These are phyloP conservation scores for Trypethelium eluteriae DNA, from an alignment of 495 filamentous ascomycete genomes.

Conservation along the genomic window DNA sequence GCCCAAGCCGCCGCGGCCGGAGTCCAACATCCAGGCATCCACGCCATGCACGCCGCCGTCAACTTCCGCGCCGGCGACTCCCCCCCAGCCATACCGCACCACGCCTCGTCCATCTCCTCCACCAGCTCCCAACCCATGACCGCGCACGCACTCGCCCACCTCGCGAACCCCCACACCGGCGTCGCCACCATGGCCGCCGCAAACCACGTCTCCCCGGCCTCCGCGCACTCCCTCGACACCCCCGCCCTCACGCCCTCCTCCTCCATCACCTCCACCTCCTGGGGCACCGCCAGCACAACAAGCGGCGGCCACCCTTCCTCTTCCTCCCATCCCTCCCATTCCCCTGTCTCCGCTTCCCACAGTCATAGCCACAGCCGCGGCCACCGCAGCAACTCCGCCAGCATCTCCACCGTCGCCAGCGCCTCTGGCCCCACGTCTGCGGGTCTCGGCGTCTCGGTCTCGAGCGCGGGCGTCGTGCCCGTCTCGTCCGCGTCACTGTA, in stretches of 20 bases:
- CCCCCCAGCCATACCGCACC: constrained; percentile 47
- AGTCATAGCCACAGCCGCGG: constrained; percentile 40
- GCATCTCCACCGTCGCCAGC: constrained; percentile 14
- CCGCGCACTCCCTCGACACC: constrained; percentile 49
- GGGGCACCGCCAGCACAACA: constrained; percentile 34
- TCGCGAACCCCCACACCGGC: constrained; percentile 54
- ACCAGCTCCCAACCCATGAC: constrained; percentile 54
- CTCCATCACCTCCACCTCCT: constrained; percentile 65
- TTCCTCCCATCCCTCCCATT: too few species aligned
- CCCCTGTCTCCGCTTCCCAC: too few species aligned
- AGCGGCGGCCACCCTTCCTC: too few species aligned
- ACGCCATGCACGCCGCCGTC: constrained; percentile 50
- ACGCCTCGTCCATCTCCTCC: constrained; percentile 27
- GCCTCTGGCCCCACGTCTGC: background rate
- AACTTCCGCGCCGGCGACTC: constrained; percentile 68
- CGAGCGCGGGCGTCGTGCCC: constrained; percentile 38
- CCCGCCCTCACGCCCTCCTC: constrained; percentile 86
- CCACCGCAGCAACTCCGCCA: constrained; percentile 44
- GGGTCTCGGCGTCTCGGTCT: too few species aligned
- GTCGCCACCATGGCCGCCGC: constrained; percentile 76
- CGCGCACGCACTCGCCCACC: constrained; percentile 42
- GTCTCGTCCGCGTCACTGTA: constrained; percentile 57
- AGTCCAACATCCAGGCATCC: constrained; percentile 59
- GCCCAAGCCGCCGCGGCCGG: constrained; percentile 69
- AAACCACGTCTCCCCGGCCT: constrained; percentile 69